Percentiles rank a stretch among this genome's conserved stretches.
These are phyloP conservation scores for Phytophthora capsici DNA, from an alignment of 352 stramenopile genomes.

Conservation along the genomic window DNA sequence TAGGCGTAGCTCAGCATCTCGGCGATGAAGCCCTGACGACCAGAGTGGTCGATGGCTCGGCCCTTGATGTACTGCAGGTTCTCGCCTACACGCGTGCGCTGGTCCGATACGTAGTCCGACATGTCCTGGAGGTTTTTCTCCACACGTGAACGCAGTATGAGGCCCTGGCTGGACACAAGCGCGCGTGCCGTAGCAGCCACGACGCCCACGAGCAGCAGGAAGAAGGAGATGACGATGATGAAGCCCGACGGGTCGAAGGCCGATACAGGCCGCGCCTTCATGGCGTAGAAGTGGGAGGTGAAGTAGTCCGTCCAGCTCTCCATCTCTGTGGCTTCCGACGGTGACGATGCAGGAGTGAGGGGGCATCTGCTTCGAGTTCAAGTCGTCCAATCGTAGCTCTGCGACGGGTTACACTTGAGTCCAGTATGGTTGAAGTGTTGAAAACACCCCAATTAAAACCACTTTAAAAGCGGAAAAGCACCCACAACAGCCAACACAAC, in stretches of 20 bases:
- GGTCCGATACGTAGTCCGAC: constrained; percentile 73
- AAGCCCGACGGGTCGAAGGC: constrained; percentile 88
- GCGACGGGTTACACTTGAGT: constrained; percentile 9
- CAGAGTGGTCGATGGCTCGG: constrained; percentile 76
- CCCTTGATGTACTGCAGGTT: constrained; percentile 79
- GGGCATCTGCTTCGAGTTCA: constrained; percentile 15
- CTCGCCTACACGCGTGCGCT: constrained; percentile 68
- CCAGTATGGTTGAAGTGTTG: constrained; percentile 11
- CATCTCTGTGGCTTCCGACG: constrained; percentile 34
- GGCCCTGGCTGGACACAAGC: constrained; percentile 48
- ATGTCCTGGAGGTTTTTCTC: constrained; percentile 84
- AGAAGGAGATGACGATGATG: constrained; percentile 76
- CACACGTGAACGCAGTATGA: constrained; percentile 59
- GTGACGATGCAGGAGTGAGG: constrained; percentile 20
- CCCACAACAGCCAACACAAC: constrained; percentile 3
- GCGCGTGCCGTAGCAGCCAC: constrained; percentile 54
- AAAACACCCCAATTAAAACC: background rate
- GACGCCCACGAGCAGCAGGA: constrained; percentile 74
- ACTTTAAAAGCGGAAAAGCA: background rate
- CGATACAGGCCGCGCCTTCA: constrained; percentile 84
- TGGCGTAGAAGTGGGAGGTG: constrained; percentile 84
- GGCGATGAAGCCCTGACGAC: constrained; percentile 81
- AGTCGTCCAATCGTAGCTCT: constrained; percentile 24
- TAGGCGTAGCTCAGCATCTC: constrained; percentile 91
- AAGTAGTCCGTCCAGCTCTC: constrained; percentile 79